These are phyloP conservation scores for Lepiota subincarnata DNA, from an alignment of 768 basidiomycete species.

Conservation along the genomic window DNA sequence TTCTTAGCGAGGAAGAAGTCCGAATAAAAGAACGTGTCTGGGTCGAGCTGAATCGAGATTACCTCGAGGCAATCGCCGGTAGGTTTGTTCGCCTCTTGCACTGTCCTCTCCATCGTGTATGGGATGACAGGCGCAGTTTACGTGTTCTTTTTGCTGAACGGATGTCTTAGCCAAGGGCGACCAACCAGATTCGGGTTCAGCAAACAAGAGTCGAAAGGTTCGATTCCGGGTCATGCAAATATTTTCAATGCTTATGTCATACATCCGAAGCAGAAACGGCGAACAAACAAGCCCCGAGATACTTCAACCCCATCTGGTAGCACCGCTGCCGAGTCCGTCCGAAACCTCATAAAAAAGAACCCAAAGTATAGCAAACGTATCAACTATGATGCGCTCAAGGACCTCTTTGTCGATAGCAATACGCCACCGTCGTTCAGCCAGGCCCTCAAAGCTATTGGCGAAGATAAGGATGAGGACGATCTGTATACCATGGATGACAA, in stretches of 20 bases:
- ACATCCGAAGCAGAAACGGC: constrained; percentile 53
- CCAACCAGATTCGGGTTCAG: constrained; percentile 36
- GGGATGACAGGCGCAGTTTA: constrained; percentile 3
- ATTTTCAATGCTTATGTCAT: constrained; percentile 21
- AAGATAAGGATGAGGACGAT: constrained; percentile 43
- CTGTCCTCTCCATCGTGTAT: constrained; percentile 1
- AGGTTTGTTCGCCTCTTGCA: constrained; percentile 23
- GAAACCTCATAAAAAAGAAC: constrained; percentile 78
- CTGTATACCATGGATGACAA: constrained; percentile 40
- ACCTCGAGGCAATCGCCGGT: constrained; percentile 86
- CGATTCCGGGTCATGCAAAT: constrained; percentile 40
- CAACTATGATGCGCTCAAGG: constrained; percentile 87
- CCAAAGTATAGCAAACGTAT: constrained; percentile 88
- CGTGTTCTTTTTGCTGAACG: constrained; percentile 39
- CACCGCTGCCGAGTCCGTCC: constrained; percentile 74
- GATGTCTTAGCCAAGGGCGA: constrained; percentile 62
- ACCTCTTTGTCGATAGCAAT: constrained; percentile 56
- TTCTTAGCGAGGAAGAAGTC: constrained; percentile 76
- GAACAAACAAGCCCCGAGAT: constrained; percentile 66
- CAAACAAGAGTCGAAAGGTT: constrained; percentile 74
- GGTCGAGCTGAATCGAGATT: constrained; percentile 92
- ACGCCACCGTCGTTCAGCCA: constrained; percentile 21
- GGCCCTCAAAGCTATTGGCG: constrained; percentile 15
- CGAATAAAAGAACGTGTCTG: constrained; percentile 86
- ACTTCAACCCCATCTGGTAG: constrained; percentile 64